These are phyloP conservation scores for Hyaloperonospora arabidopsidis DNA, from an alignment of 352 stramenopile genomes.

Conservation along the genomic window DNA sequence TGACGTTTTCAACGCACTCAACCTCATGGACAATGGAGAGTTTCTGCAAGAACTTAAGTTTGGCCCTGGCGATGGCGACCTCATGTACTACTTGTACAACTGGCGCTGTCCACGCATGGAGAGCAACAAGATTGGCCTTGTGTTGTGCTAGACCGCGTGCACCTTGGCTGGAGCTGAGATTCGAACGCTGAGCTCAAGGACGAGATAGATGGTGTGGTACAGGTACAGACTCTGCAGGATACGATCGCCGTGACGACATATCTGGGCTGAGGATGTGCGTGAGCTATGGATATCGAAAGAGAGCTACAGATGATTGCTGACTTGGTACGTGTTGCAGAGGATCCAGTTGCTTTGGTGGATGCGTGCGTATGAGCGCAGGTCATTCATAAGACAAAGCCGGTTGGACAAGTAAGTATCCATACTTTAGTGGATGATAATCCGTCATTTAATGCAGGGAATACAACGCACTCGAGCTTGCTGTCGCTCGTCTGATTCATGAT, in stretches of 20 bases:
- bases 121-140: constrained; percentile 36
- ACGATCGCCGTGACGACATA: no score
- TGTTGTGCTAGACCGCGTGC: constrained; percentile 38
- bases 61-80: constrained; percentile 43
- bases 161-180: background rate
- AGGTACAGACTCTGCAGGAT: no score
- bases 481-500: no score
- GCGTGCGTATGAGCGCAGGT: background rate
- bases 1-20: constrained; percentile 71
- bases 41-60: constrained; percentile 61
- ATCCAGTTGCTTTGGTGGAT: constrained; percentile 8
- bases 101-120: constrained; percentile 63
- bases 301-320: no score
- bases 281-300: no score
- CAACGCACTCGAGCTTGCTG: no score
- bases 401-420: constrained; percentile 18
- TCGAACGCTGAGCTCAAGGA: background rate
- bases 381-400: background rate
- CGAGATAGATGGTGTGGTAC: background rate
- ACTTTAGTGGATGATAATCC: no score
- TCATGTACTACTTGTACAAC: constrained; percentile 79
- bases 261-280: no score
- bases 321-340: background rate
- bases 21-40: constrained; percentile 60
- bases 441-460: background rate